Evolutionary conservation across 2,329 filamentous ascomycete species (phyloP).

Genomic region (Nigrospora osmanthi): DNA sequence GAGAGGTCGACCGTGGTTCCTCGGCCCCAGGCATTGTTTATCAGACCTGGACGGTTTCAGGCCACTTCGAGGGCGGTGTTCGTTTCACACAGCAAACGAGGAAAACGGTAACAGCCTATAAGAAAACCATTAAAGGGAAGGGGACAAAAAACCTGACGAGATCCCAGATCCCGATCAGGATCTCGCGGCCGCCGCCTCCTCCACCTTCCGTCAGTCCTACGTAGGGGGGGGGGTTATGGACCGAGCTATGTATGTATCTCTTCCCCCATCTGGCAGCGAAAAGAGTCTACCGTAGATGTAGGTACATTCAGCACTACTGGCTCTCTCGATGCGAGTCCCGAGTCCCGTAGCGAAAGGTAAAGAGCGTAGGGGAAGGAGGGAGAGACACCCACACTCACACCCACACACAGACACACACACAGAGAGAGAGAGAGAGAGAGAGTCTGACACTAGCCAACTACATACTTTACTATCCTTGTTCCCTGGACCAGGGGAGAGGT

Average conservation of each 20-base stretch:
- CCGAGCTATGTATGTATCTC: not conserved
- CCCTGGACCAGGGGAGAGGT: constrained; percentile 1
- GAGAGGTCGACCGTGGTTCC: not conserved
- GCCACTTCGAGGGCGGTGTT: no score
- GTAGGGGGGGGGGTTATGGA: not conserved
- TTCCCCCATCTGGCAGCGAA: no score
- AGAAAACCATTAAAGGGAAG: not conserved
- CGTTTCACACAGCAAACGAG: not conserved
- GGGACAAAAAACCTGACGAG: not conserved
- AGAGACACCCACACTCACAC: no score
- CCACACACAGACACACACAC: no score
- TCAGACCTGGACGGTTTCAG: no score
- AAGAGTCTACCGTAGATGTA: no score
- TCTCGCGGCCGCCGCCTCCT: not conserved
- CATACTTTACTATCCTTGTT: constrained; percentile 3
- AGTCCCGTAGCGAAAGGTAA: not conserved
- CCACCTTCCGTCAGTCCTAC: not conserved
- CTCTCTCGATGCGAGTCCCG: not conserved
- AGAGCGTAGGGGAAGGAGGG: no score
- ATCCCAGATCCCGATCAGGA: constrained; percentile 2
- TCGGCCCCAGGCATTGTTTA: no score
- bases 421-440: not conserved
- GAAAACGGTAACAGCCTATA: no score
- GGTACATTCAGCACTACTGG: not conserved
- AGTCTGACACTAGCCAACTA: constrained; percentile 1